phyloP scores from a whole-genome alignment of 257 asterid genomes.

The Galeopsis tetrahit region DNA sequence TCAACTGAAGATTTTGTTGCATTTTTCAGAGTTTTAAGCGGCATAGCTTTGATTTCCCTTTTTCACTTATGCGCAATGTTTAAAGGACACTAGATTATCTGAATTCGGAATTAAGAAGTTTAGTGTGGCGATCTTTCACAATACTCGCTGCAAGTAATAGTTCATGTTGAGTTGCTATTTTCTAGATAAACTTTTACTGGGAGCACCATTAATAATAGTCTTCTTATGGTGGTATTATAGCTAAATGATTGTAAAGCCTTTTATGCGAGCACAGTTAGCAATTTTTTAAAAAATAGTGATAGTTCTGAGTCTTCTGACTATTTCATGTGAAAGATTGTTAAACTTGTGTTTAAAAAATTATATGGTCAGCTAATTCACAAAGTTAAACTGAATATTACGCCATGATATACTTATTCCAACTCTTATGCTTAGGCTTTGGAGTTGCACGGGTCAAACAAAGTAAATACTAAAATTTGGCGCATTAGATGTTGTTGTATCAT shows the following conservation, averaged over 20 bases:
- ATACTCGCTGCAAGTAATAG: background rate
- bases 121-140: conserved; percentile 14
- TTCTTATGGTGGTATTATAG: conserved; percentile 13
- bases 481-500: too few species aligned
- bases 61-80: background rate
- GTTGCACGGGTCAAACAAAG: too few species aligned
- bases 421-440: too few species aligned
- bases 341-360: conserved; percentile 20
- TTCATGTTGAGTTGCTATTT: conserved; percentile 10
- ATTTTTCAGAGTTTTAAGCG: conserved; percentile 13
- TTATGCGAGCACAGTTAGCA: background rate
- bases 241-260: background rate
- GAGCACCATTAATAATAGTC: background rate
- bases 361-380: background rate
- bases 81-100: conserved; percentile 14
- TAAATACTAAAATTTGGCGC: too few species aligned
- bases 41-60: background rate
- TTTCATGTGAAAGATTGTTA: conserved; percentile 3
- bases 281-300: background rate
- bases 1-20: background rate
- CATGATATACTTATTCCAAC: too few species aligned
- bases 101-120: background rate
- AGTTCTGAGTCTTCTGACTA: too few species aligned
- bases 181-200: background rate
- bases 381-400: background rate